Conservation (phyloP, 768 basidiomycete species). For the Phanerodontia chrysosporium region DNA sequence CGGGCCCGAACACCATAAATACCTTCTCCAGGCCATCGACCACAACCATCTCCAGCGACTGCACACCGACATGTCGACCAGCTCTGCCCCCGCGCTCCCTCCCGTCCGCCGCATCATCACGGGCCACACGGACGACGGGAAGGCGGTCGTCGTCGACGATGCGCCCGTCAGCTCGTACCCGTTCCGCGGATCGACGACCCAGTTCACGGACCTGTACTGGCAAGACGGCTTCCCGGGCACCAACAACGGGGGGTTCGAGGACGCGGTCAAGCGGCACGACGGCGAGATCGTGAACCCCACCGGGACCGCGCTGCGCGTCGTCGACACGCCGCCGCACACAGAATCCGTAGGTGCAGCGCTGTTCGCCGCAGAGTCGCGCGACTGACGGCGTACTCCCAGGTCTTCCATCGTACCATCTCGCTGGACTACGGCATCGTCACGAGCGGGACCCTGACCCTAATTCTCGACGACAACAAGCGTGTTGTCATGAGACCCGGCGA, state of each 20-base stretch:
- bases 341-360: slow-evolving; percentile 7
- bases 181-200: background rate
- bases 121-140: slow-evolving; percentile 17
- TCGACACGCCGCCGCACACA: slow-evolving; percentile 16
- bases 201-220: slow-evolving; percentile 7
- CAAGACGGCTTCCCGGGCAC: slow-evolving; percentile 6
- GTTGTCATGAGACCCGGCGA: slow-evolving; percentile 21
- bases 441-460: slow-evolving; percentile 18
- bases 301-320: slow-evolving; percentile 15
- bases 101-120: slow-evolving; percentile 22
- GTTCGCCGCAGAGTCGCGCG: too few species aligned
- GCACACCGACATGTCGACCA: background rate
- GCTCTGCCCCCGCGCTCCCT: background rate
- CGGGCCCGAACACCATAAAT: background rate
- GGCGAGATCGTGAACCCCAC: slow-evolving; percentile 7
- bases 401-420: slow-evolving; percentile 20
- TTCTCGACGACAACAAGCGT: slow-evolving; percentile 20
- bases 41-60: background rate
- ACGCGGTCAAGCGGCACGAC: slow-evolving; percentile 9
- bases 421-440: slow-evolving; percentile 23
- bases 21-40: background rate
- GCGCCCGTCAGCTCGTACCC: background rate
- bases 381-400: too few species aligned
- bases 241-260: slow-evolving; percentile 6
- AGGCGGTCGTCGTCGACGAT: slow-evolving; percentile 18